Percentiles rank a stretch among this genome's conserved stretches.
Conservation (phyloP, 2,329 filamentous ascomycete species). For the Fusarium albosuccineum region DNA sequence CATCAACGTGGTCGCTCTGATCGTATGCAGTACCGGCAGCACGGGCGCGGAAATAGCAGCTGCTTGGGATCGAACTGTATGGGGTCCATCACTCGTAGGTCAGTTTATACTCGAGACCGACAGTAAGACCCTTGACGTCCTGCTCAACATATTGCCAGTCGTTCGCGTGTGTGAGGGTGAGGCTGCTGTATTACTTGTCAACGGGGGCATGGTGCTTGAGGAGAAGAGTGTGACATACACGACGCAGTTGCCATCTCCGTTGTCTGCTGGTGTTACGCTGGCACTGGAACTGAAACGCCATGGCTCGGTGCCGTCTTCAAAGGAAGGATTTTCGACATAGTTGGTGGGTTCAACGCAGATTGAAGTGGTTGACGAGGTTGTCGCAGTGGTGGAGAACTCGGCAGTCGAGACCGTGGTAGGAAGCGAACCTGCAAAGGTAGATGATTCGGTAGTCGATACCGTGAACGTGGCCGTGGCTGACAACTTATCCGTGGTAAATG, state of each 20-base stretch:
- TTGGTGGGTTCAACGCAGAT: neutral
- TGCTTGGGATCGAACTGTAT: neutral
- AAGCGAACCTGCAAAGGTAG: neutral
- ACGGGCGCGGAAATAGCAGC: neutral
- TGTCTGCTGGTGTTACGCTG: neutral
- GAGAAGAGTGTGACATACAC: neutral
- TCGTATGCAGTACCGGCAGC: neutral
- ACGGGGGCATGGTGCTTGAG: neutral
- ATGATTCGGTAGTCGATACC: neutral
- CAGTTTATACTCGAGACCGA: neutral
- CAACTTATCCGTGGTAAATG: neutral
- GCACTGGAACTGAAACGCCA: neutral
- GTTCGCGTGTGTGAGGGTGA: neutral
- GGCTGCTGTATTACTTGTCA: neutral
- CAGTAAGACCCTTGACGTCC: neutral
- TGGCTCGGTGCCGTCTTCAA: neutral
- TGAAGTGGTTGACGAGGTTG: neutral
- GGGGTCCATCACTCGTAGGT: neutral
- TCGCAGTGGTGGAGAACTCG: neutral
- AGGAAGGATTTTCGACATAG: neutral
- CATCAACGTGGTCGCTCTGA: neutral
- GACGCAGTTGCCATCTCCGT: neutral
- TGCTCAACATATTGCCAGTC: neutral
- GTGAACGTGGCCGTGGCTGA: neutral
- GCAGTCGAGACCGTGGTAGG: neutral